phyloP scores from a whole-genome alignment of 306 rosid species.

The Dalbergia cochinchinensis region DNA sequence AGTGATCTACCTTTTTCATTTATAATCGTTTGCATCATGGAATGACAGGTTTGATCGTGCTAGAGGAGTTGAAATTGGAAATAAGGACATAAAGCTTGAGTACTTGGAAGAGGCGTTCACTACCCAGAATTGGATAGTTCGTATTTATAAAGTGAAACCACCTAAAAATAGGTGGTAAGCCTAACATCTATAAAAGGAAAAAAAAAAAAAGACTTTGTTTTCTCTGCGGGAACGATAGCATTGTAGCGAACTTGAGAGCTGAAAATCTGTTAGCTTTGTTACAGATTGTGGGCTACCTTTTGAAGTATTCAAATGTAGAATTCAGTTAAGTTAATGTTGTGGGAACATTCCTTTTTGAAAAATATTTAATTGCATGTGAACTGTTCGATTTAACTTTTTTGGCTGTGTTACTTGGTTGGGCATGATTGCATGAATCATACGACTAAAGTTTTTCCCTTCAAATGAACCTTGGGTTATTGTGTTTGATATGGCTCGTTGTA shows the following conservation, averaged over 20 bases:
- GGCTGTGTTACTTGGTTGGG: neutral
- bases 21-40: slow-evolving; percentile 3
- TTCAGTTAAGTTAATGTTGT: slow-evolving; percentile 38
- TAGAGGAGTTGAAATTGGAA: slow-evolving; percentile 98
- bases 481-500: neutral
- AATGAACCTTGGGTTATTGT: neutral
- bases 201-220: slow-evolving; percentile 7
- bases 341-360: slow-evolving; percentile 12
- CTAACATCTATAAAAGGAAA: slow-evolving; percentile 5
- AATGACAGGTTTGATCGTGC: slow-evolving; percentile 94
- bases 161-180: slow-evolving; percentile 93
- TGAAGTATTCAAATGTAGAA: slow-evolving; percentile 51
- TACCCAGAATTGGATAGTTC: slow-evolving; percentile 98
- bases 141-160: slow-evolving; percentile 98
- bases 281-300: slow-evolving; percentile 49
- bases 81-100: slow-evolving; percentile 93
- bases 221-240: slow-evolving; percentile 55
- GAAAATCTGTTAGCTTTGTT: slow-evolving; percentile 38
- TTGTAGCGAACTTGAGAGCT: slow-evolving; percentile 53
- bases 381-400: slow-evolving; percentile 4
- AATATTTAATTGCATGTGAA: neutral
- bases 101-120: slow-evolving; percentile 98
- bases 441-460: neutral
- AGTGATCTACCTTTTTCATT: slow-evolving; percentile 1
- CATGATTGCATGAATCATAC: slow-evolving; percentile 2